Evolutionary conservation across 208 protist species (phyloP).

Genomic region (Leishmania mexicana): DNA sequence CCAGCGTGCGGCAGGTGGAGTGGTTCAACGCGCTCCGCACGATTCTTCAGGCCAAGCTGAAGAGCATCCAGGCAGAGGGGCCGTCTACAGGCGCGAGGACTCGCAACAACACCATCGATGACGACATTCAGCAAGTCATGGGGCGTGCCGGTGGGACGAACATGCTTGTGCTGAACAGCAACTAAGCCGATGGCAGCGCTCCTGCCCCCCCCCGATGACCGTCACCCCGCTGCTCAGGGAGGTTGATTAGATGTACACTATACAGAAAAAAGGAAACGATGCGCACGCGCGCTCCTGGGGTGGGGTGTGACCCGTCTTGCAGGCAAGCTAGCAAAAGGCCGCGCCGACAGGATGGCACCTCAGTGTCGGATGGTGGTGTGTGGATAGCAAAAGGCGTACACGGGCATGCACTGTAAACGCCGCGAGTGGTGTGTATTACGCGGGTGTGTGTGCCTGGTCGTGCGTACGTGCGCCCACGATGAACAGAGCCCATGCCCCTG

Average conservation of each 20-base stretch:
- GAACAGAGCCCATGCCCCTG: neutral
- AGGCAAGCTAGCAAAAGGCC: neutral
- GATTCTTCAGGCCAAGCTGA: slow-evolving; percentile 38
- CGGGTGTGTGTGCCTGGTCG: neutral
- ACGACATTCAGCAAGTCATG: slow-evolving; percentile 45
- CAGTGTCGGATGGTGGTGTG: neutral
- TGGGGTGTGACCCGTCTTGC: neutral
- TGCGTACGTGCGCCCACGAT: neutral
- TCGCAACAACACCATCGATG: slow-evolving; percentile 24
- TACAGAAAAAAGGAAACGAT: neutral
- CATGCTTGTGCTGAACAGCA: slow-evolving; percentile 66
- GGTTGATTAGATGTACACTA: slow-evolving; percentile 19
- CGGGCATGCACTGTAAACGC: neutral
- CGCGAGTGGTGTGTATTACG: neutral
- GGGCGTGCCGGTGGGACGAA: slow-evolving; percentile 48
- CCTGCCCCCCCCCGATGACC: neutral
- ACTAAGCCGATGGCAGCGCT: slow-evolving; percentile 24
- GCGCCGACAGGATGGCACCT: neutral
- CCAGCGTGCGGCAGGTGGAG: slow-evolving; percentile 84
- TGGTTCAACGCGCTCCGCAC: slow-evolving; percentile 47
- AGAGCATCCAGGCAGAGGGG: slow-evolving; percentile 18
- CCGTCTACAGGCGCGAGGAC: neutral
- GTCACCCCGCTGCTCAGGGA: neutral
- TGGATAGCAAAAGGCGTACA: neutral
- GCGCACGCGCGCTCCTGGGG: neutral